A percentile compares a stretch with the other conserved stretches of the same genome.
Conservation (phyloP, 1,139 yeast species). For the Tardiomyces blankii region DNA sequence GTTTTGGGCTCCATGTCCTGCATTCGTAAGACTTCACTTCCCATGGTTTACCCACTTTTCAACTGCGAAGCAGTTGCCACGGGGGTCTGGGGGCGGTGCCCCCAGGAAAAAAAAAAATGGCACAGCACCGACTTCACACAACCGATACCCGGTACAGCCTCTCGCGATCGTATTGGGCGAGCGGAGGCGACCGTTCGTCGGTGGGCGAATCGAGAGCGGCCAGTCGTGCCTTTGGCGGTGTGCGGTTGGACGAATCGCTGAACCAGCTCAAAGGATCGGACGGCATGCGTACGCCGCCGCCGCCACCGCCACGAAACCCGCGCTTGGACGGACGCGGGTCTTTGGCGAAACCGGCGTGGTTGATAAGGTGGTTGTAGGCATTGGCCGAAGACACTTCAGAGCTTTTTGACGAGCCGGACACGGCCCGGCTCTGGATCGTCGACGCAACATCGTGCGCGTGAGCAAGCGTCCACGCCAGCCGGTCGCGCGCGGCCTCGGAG, state of each 20-base stretch:
- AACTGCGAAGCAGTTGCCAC: too few relatives aligned
- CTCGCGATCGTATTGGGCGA: neutral
- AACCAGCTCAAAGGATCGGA: neutral
- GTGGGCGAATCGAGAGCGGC: neutral
- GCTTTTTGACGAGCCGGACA: neutral
- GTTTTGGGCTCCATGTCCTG: too few relatives aligned
- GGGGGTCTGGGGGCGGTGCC: too few relatives aligned
- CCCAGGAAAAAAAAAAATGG: too few relatives aligned
- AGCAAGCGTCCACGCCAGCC: neutral
- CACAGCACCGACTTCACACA: too few relatives aligned
- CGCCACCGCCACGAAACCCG: neutral
- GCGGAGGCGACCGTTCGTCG: neutral
- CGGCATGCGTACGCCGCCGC: neutral
- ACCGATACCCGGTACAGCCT: neutral
- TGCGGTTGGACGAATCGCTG: neutral
- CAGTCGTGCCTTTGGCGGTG: neutral
- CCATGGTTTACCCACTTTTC: too few relatives aligned
- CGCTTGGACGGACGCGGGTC: neutral
- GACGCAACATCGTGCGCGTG: neutral
- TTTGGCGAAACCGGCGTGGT: neutral
- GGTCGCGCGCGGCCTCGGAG: neutral
- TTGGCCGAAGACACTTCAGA: neutral
- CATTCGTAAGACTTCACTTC: too few relatives aligned
- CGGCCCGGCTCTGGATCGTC: neutral
- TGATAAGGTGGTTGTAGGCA: neutral